A percentile compares a stretch with the other conserved stretches of the same genome.
phyloP scores from a whole-genome alignment of 192 early-diverging fungal species.

The Umbelopsis ramanniana region DNA sequence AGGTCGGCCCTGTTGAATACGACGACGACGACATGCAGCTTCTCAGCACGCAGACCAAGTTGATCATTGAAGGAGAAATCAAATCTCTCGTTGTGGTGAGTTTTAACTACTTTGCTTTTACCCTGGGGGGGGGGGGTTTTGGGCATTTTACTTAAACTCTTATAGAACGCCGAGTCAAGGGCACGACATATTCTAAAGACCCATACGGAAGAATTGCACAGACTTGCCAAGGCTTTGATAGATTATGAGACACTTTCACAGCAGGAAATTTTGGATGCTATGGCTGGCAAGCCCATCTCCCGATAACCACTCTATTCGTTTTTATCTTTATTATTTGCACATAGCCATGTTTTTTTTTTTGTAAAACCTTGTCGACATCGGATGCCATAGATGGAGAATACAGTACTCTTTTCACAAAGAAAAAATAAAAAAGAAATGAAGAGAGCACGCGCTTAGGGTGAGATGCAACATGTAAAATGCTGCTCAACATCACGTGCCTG shows the following conservation, averaged over 20 bases:
- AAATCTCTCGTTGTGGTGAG: constrained; percentile 70
- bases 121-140: too few species aligned
- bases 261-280: constrained; percentile 82
- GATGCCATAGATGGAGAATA: constrained; percentile 17
- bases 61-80: constrained; percentile 86
- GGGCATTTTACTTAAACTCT: too few species aligned
- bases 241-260: constrained; percentile 92
- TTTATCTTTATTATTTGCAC: constrained; percentile 17
- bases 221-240: constrained; percentile 89
- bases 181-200: constrained; percentile 73
- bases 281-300: constrained; percentile 69
- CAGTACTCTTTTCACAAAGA: background rate
- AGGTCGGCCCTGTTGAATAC: constrained; percentile 83
- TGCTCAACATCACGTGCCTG: too few species aligned
- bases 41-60: constrained; percentile 76
- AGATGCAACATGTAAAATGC: too few species aligned
- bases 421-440: too few species aligned
- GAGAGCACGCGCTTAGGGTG: too few species aligned
- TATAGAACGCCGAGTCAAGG: constrained; percentile 68
- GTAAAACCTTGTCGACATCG: constrained; percentile 7
- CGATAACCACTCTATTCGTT: constrained; percentile 31
- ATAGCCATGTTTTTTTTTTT: constrained; percentile 19
- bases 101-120: too few species aligned
- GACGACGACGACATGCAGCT: constrained; percentile 74
- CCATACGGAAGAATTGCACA: constrained; percentile 87